These are phyloP conservation scores for Coemansia sp. DNA, from an alignment of 192 early-diverging fungal genomes.

Conservation along the genomic window DNA sequence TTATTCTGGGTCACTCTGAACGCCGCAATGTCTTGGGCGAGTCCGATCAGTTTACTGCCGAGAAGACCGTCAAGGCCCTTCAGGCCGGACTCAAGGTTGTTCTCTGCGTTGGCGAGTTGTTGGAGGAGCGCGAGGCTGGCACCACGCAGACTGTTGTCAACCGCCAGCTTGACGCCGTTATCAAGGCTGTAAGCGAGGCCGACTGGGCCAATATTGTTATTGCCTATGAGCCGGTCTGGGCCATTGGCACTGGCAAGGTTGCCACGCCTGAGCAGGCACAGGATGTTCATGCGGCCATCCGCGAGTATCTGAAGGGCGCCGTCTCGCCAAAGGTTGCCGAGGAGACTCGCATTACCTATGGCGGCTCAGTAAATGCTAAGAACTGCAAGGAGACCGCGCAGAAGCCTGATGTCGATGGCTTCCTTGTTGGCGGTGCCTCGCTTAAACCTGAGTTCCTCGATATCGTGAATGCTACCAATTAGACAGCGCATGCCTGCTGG, in stretches of 20 bases:
- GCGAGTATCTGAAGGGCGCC: slow-evolving; percentile 80
- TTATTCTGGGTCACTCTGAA: slow-evolving; percentile 98
- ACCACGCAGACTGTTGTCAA: slow-evolving; percentile 83
- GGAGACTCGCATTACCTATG: slow-evolving; percentile 91
- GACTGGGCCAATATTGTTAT: slow-evolving; percentile 95
- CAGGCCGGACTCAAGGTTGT: slow-evolving; percentile 87
- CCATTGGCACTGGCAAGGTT: slow-evolving; percentile 98
- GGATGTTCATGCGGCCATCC: slow-evolving; percentile 89
- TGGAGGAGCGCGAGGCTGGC: slow-evolving; percentile 89
- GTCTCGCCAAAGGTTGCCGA: slow-evolving; percentile 85
- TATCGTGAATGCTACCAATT: slow-evolving; percentile 58
- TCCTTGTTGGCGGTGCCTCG: slow-evolving; percentile 98
- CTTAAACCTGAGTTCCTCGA: slow-evolving; percentile 87
- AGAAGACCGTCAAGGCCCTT: slow-evolving; percentile 88
- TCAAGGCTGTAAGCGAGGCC: slow-evolving; percentile 59
- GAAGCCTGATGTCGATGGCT: slow-evolving; percentile 95
- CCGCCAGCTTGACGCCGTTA: slow-evolving; percentile 87
- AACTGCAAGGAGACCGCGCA: slow-evolving; percentile 79
- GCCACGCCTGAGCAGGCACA: slow-evolving; percentile 94
- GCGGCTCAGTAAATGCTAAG: slow-evolving; percentile 89
- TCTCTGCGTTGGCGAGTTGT: slow-evolving; percentile 94
- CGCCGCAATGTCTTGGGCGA: slow-evolving; percentile 91
- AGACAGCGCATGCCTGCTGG: background rate
- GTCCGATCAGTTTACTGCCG: slow-evolving; percentile 83
- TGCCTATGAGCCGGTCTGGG: slow-evolving; percentile 99